phyloP scores from a whole-genome alignment of 768 basidiomycete genomes.

The Ephemerocybe angulata region DNA sequence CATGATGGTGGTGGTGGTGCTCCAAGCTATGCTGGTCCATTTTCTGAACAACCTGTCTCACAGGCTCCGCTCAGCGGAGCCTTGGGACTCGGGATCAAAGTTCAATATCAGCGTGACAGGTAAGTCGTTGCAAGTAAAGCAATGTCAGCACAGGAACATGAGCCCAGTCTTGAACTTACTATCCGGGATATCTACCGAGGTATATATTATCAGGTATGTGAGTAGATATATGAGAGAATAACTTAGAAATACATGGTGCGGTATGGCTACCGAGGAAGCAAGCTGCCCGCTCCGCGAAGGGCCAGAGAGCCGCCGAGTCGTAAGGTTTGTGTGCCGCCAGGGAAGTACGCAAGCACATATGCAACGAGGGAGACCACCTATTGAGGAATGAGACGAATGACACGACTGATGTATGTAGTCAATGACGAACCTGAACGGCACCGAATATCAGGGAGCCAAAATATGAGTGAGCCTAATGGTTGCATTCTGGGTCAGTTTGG shows the following conservation, averaged over 20 bases:
- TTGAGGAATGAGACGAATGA: not conserved
- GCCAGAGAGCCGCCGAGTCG: slow-evolving; percentile 78
- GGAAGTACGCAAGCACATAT: slow-evolving; percentile 94
- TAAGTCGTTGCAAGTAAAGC: too few relatives aligned
- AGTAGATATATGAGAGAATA: slow-evolving; percentile 2
- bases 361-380: slow-evolving; percentile 80
- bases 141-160: too few relatives aligned
- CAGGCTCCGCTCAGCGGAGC: too few relatives aligned
- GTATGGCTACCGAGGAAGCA: slow-evolving; percentile 65
- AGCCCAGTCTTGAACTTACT: too few relatives aligned
- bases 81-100: too few relatives aligned
- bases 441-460: slow-evolving; percentile 83
- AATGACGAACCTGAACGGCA: slow-evolving; percentile 61
- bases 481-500: not conserved
- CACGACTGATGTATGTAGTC: not conserved
- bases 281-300: slow-evolving; percentile 76
- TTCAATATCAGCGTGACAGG: too few relatives aligned
- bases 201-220: slow-evolving; percentile 3
- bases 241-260: slow-evolving; percentile 4
- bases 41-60: too few relatives aligned
- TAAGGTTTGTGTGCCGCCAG: slow-evolving; percentile 79
- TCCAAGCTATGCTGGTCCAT: too few relatives aligned
- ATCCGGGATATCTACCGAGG: not conserved
- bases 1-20: too few relatives aligned
- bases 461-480: slow-evolving; percentile 69